Base-by-base conservation (phyloP, 2,329 filamentous ascomycete species). In the Diaporthe citriasiana region DNA sequence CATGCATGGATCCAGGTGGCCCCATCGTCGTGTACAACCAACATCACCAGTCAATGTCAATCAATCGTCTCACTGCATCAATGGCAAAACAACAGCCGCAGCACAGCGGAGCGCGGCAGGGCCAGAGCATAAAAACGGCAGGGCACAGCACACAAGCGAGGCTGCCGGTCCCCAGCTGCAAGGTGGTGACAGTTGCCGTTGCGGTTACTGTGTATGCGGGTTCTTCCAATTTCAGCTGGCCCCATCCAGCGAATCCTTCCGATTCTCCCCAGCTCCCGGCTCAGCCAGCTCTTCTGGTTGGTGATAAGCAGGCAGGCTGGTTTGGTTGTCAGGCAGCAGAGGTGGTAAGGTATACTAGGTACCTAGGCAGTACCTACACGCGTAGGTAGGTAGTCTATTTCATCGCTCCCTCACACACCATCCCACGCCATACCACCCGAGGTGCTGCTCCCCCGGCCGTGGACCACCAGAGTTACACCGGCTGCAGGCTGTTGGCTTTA, bases 191-290 rank as follows among this genome's bases (percentile, higher is more conserved):
- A 38, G 30, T 19, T 1, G 33, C 60, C 19, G 57, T 45, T 63
- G n/a, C 38, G n/a, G 38, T 63, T 30, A 6, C 59, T 35, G n/a
- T 47, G 59, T 30, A 40, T 68, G 63, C 63, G 63, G 63, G 63
- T 53, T 68, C 63, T 53, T 51, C 33, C 53, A 47, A 68, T 68
- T 68, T 68, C 63, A 68, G 63, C 63, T 68, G 63, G 47, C 45
- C 63, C 63, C 63, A 40, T 68, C 63, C 53, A 27, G 63, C 63
- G 63, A 68, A 68, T 68, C 63, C 63, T 68, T 68, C 63, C 63
- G 63, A 53, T 51, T 22, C n/a, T 51, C 12, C 42, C 59, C 59
- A 63, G 38, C 15, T 63, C 59, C 59, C 9, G 25, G 38, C 57
- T 13, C 57, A 45, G 25, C 40, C 57, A 45, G 17, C 25, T 7